phyloP scores from a whole-genome alignment of 495 filamentous ascomycete species.

The Annulohypoxylon moriforme region DNA sequence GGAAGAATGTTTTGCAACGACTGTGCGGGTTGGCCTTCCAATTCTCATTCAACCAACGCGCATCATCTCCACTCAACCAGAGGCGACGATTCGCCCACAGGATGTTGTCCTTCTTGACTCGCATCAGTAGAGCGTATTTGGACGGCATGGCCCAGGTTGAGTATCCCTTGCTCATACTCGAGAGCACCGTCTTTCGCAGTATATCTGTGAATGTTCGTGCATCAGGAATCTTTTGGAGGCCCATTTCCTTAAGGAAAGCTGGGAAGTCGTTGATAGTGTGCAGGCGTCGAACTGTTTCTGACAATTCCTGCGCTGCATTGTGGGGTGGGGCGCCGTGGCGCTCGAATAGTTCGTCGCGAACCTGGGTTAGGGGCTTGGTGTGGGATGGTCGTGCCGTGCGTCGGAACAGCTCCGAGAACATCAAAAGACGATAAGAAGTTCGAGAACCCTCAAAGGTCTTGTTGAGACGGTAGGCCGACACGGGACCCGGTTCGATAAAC shows the following conservation, averaged over 20 bases:
- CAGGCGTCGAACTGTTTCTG: slow-evolving; percentile 56
- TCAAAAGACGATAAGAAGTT: slow-evolving; percentile 63
- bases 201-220: slow-evolving; percentile 50
- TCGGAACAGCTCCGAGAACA: slow-evolving; percentile 65
- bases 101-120: slow-evolving; percentile 6
- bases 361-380: slow-evolving; percentile 48
- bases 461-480: slow-evolving; percentile 59
- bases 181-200: slow-evolving; percentile 51
- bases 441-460: slow-evolving; percentile 60
- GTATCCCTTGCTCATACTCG: slow-evolving; percentile 58
- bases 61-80: slow-evolving; percentile 4
- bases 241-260: slow-evolving; percentile 58
- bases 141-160: slow-evolving; percentile 35
- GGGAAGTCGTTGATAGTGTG: slow-evolving; percentile 58
- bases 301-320: slow-evolving; percentile 54
- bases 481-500: slow-evolving; percentile 55
- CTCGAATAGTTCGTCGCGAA: slow-evolving; percentile 60
- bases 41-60: slow-evolving; percentile 6
- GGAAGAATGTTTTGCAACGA: slow-evolving; percentile 9
- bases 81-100: neutral
- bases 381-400: slow-evolving; percentile 54
- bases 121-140: slow-evolving; percentile 3
- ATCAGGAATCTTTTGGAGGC: slow-evolving; percentile 44
- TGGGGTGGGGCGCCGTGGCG: slow-evolving; percentile 60
- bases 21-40: neutral